These are phyloP conservation scores for Neofusicoccum sp. DNA, from an alignment of 2,329 filamentous ascomycete species.

Conservation along the genomic window DNA sequence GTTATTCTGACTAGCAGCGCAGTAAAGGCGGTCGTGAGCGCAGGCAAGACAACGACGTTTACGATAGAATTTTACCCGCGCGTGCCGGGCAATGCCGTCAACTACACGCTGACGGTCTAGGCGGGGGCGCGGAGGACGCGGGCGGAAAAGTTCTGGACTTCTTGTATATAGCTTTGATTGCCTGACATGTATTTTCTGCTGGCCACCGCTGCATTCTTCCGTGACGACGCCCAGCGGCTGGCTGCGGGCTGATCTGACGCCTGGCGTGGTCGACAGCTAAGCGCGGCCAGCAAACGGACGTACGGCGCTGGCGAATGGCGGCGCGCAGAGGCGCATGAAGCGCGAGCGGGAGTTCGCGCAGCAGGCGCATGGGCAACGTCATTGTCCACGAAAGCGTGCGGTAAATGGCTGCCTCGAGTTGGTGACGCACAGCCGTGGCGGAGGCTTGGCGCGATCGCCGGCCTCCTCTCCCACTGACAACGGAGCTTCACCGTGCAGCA, in stretches of 20 bases:
- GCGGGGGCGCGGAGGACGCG: neutral
- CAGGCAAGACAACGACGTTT: slow-evolving; percentile 50
- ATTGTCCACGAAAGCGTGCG: slow-evolving; percentile 19
- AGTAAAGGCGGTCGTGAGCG: slow-evolving; percentile 50
- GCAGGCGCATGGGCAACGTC: slow-evolving; percentile 6
- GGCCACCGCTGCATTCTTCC: too few relatives aligned
- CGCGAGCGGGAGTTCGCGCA: neutral
- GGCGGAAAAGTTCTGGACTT: neutral
- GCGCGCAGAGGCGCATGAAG: neutral
- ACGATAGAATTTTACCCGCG: slow-evolving; percentile 61
- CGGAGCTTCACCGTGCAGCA: slow-evolving; percentile 17
- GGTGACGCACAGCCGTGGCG: slow-evolving; percentile 19
- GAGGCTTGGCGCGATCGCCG: slow-evolving; percentile 14
- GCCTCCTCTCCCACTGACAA: slow-evolving; percentile 11
- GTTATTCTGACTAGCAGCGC: slow-evolving; percentile 52
- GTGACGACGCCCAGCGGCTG: too few relatives aligned
- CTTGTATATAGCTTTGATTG: slow-evolving; percentile 4
- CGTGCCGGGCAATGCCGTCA: slow-evolving; percentile 51
- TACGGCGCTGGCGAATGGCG: neutral
- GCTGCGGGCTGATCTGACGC: too few relatives aligned
- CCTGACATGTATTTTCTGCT: neutral
- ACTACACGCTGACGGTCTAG: slow-evolving; percentile 52
- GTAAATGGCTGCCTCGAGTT: slow-evolving; percentile 7
- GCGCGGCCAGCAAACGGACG: too few relatives aligned
- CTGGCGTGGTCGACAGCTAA: too few relatives aligned